Base-by-base conservation (phyloP, 345 rosid species). In the Salix dunnii region DNA sequence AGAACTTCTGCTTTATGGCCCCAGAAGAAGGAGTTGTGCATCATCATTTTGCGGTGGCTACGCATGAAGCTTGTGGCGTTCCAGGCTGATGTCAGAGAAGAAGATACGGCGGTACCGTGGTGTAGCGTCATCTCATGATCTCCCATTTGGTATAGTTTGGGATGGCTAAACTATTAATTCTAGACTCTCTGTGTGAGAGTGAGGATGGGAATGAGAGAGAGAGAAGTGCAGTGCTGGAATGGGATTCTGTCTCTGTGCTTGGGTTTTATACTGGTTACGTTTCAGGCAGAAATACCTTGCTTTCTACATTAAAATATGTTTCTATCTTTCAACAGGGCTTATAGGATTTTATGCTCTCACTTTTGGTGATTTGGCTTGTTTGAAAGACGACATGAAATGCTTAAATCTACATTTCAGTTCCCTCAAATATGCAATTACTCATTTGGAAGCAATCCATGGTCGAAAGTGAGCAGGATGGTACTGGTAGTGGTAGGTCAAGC, bases 1-100 rank as follows among this genome's bases (percentile, higher is more conserved):
- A 90, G 91, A 72, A 94, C 69, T 77, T 85, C 78, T 7, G 90
- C 62, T 53, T 63, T 82, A 77, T 91, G 88, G 35, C 98, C 91
- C 98, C 96, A 94, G 70, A 40, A 90, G 83, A 94, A 91, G 65
- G 77, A 38, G 67, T 16, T 68, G 55, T 74, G 83, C 13, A 42
- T 40, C 60, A 21, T 28, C 20, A 25, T 21, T 14, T 40, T 79
- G 42, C 75, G 83, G 67, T 70, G 84, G 21, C 43, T 62, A 71
- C 78, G 85, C 51, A 65, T 7, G 1, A 63, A 7, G 3, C 81
- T 76, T 0, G 79, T 20, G 16, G 81, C 70, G 75, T 78, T 75
- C 75, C 88, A 82, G 1, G 80, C 79, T 31, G 76, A 55, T 14
- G 78, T 60, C 40, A 70, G 38, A 9, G 17, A 46, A 13, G 42